Evolutionary conservation across 2,329 filamentous ascomycete genomes (phyloP).

Genomic region (Hymenoscyphus infarciens): DNA sequence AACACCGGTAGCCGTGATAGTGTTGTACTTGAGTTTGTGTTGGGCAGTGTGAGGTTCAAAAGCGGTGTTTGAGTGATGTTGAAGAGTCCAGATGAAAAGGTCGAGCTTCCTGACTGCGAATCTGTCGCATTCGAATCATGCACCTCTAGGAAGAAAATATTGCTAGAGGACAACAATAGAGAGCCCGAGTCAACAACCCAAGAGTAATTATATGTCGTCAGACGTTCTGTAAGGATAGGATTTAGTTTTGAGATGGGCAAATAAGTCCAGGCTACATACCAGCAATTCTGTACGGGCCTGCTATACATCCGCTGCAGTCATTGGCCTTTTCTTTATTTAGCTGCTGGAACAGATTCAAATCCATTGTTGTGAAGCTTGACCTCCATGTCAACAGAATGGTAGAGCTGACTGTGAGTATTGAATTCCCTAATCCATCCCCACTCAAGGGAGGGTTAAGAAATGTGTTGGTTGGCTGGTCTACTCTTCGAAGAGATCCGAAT

Average conservation of each 20-base stretch:
- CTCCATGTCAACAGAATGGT: slow-evolving; percentile 4
- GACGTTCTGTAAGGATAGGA: not conserved
- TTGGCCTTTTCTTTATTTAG: not conserved
- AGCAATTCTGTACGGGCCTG: not conserved
- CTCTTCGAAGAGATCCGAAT: not conserved
- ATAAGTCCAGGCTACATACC: not conserved
- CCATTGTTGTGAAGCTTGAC: slow-evolving; percentile 5
- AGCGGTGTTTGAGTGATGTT: too few relatives aligned
- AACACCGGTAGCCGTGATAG: not conserved
- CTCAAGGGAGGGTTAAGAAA: slow-evolving; percentile 5
- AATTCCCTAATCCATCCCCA: not conserved
- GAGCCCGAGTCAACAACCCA: not conserved
- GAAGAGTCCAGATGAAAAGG: too few relatives aligned
- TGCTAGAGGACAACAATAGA: not conserved
- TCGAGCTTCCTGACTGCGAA: too few relatives aligned
- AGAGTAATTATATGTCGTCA: not conserved
- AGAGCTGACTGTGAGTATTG: not conserved
- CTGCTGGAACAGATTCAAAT: slow-evolving; percentile 9
- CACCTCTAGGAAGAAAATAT: slow-evolving; percentile 4
- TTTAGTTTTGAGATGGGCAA: not conserved
- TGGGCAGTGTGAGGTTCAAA: too few relatives aligned
- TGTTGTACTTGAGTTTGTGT: slow-evolving; percentile 1
- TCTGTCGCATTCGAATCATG: not conserved
- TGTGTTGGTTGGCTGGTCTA: not conserved
- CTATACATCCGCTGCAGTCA: not conserved